Evolutionary conservation across 2,329 filamentous ascomycete genomes (phyloP).

Genomic region (Uncinocarpus reesii): DNA sequence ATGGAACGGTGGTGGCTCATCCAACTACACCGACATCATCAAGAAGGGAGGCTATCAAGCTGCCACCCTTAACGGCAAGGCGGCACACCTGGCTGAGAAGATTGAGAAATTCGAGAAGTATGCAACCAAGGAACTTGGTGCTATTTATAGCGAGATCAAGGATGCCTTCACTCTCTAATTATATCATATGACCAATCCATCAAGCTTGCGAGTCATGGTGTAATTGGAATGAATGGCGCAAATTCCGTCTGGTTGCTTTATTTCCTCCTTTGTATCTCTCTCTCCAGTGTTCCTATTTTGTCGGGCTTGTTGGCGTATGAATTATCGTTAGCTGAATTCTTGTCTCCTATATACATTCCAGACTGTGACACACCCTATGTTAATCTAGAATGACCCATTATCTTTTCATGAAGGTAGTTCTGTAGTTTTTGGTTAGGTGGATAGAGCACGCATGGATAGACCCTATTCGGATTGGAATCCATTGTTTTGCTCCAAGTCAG

Average conservation of each 20-base stretch:
- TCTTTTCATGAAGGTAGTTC: conserved; percentile 8
- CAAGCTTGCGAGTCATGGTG: conserved; percentile 8
- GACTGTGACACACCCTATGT: conserved; percentile 11
- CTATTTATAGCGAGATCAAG: conserved; percentile 37
- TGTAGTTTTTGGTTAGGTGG: conserved; percentile 11
- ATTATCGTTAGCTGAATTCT: conserved; percentile 10
- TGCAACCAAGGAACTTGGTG: conserved; percentile 37
- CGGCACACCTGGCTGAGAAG: conserved; percentile 37
- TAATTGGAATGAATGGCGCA: conserved; percentile 6
- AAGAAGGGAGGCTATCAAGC: conserved; percentile 60
- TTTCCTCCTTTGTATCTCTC: not conserved
- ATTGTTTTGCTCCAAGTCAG: too few relatives aligned
- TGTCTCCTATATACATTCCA: conserved; percentile 12
- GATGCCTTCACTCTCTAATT: conserved; percentile 33
- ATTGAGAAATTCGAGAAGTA: conserved; percentile 41
- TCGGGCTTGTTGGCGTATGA: conserved; percentile 5
- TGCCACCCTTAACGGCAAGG: conserved; percentile 32
- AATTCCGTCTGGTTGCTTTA: not conserved
- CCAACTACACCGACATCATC: conserved; percentile 81
- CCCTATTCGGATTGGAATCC: too few relatives aligned
- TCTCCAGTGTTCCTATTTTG: not conserved
- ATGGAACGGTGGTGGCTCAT: conserved; percentile 94
- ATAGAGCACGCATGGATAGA: conserved; percentile 12
- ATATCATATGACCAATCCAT: not conserved
- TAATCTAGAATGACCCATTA: conserved; percentile 9